Evolutionary conservation across 441 rosid genomes (phyloP).

Genomic region (Adansonia madagascariensis): DNA sequence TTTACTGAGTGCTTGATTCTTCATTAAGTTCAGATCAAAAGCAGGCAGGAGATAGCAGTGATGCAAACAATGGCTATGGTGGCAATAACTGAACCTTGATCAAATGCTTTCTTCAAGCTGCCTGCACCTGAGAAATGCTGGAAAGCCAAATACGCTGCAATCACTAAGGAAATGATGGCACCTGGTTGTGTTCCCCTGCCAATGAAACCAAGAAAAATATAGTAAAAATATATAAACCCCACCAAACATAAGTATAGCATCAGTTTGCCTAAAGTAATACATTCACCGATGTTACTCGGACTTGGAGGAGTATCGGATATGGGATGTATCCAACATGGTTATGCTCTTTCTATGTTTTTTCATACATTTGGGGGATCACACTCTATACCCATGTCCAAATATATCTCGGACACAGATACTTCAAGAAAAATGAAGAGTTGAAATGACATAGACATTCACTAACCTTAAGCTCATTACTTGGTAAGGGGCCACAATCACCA

Average conservation of each 20-base stretch:
- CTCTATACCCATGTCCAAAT: too few relatives aligned
- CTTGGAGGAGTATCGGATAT: too few relatives aligned
- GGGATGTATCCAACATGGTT: too few relatives aligned
- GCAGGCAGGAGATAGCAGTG: slow-evolving; percentile 52
- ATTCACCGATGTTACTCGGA: neutral
- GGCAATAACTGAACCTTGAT: slow-evolving; percentile 80
- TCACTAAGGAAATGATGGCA: slow-evolving; percentile 58
- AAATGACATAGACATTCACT: slow-evolving; percentile 21
- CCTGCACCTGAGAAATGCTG: slow-evolving; percentile 85
- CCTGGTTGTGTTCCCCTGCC: slow-evolving; percentile 80
- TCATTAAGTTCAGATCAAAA: slow-evolving; percentile 52
- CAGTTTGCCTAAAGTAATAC: slow-evolving; percentile 16
- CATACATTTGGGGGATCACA: too few relatives aligned
- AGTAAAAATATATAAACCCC: neutral
- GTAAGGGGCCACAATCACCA: slow-evolving; percentile 73
- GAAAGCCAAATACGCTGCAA: slow-evolving; percentile 74
- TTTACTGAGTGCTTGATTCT: slow-evolving; percentile 17
- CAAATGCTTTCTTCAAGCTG: slow-evolving; percentile 70
- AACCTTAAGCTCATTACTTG: slow-evolving; percentile 73
- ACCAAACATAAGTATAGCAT: slow-evolving; percentile 2
- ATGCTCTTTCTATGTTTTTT: too few relatives aligned
- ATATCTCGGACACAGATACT: too few relatives aligned
- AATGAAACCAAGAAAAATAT: slow-evolving; percentile 22
- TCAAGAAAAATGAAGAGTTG: too few relatives aligned
- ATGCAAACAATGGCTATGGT: slow-evolving; percentile 65